Evolutionary conservation across 352 stramenopile species (phyloP), one percentile per base, ranked within the genome.

Genomic region (Elongisporangium undulatum): DNA sequence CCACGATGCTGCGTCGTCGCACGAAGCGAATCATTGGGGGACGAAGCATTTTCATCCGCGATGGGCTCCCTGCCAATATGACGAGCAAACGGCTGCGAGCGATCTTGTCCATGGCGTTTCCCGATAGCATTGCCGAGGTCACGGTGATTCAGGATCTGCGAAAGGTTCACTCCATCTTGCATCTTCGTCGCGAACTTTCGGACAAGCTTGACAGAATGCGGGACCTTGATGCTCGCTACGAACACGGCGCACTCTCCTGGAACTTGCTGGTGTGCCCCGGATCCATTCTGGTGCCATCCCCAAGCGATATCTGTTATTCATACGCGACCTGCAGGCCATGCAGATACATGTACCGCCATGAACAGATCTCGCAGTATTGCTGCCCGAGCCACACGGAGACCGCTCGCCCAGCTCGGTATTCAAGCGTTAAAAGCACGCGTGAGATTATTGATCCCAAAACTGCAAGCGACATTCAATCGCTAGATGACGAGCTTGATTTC

Each of bases 401-500:
- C 6, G 29, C 29, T 41, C 39, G 34, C 4, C 59, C 66, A 16
- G 58, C 57, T 49, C 49, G 62, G 19, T 73, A 74, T 51, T 65
- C 61, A 38, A 71, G 65, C 29, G 39, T 79, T 7, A 62, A 62
- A 22, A 75, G 64, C 51, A 65, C 73, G 26, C 64, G 67, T 23
- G 59, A 72, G 56, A 72, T 71, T 21, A 51, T 72, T 22, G 58
- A 77, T 38, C 61, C 56, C 6, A 26, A 56, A 1, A 58, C 64
- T 1, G 63, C 53, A 2, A 54, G 58, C 6, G 58, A 69, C 29
- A 65, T 77, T 50, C 59, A 75, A 20, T 64, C 68, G n/a, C 64
- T 91, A 5, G 67, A 75, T 9, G 79, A 91, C 51, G 70, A 91
- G 59, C 77, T 91, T 52, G 79, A 89, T 56, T 89, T 89, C 34